A percentile compares a stretch with the other conserved stretches of the same genome.
These are phyloP conservation scores for Hyphopichia buzzinii DNA, from an alignment of 1,139 yeast species.

Conservation along the genomic window DNA sequence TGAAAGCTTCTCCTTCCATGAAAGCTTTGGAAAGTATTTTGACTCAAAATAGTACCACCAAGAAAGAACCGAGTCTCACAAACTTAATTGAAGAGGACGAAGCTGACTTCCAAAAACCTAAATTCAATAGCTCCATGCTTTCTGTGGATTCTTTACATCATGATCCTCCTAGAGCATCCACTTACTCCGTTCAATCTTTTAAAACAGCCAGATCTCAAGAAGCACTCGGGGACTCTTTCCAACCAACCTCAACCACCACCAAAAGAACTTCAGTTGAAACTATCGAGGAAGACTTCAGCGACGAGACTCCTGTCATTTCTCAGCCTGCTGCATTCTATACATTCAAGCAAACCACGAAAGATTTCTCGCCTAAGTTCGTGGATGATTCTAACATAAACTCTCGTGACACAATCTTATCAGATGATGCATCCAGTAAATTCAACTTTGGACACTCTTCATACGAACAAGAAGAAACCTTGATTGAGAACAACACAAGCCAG, in stretches of 20 bases:
- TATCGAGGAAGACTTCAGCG: slow-evolving; percentile 19
- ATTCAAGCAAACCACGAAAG: slow-evolving; percentile 10
- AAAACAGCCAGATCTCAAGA: slow-evolving; percentile 26
- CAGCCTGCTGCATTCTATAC: slow-evolving; percentile 26
- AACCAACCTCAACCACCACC: slow-evolving; percentile 3
- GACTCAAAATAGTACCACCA: slow-evolving; percentile 18
- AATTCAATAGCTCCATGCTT: neutral
- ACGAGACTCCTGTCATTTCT: slow-evolving; percentile 23
- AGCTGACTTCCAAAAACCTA: slow-evolving; percentile 1
- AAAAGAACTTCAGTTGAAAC: slow-evolving; percentile 15
- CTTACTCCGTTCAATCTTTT: slow-evolving; percentile 27
- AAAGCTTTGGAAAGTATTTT: slow-evolving; percentile 51
- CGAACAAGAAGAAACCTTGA: slow-evolving; percentile 27
- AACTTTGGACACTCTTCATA: neutral
- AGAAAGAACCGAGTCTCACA: neutral
- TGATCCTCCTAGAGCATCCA: slow-evolving; percentile 13
- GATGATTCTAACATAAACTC: slow-evolving; percentile 2
- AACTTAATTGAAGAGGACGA: slow-evolving; percentile 6
- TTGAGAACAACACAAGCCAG: slow-evolving; percentile 11
- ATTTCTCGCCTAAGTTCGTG: slow-evolving; percentile 7
- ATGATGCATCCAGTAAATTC: neutral
- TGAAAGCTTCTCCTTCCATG: slow-evolving; percentile 54
- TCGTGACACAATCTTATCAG: neutral
- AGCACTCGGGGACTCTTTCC: slow-evolving; percentile 9
- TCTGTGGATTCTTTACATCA: slow-evolving; percentile 1